These are phyloP conservation scores for Mallotus repandus DNA, from an alignment of 441 rosid genomes.

Conservation along the genomic window DNA sequence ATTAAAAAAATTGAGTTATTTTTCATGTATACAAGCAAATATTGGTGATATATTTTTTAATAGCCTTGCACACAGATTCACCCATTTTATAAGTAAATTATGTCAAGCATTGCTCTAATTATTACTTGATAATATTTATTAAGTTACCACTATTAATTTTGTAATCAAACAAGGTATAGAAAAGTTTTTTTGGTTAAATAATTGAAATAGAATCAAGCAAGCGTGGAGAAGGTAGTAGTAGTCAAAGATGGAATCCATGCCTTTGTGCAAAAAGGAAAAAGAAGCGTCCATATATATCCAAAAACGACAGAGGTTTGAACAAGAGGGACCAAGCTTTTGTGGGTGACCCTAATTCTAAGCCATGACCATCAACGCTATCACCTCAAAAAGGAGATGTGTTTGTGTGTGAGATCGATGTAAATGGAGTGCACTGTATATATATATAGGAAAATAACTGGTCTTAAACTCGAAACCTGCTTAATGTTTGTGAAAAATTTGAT, in stretches of 20 bases:
- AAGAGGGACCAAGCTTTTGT: constrained; percentile 5
- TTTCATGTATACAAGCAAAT: too few species aligned
- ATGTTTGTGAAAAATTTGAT: too few species aligned
- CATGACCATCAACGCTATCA: too few species aligned
- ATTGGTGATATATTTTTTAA: too few species aligned
- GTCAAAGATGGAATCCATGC: constrained; percentile 13
- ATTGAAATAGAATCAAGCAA: not conserved
- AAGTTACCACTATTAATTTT: not conserved
- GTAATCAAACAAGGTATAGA: not conserved
- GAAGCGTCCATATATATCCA: not conserved
- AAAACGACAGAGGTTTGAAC: constrained; percentile 3
- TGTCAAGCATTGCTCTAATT: not conserved
- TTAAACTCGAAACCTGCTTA: too few species aligned
- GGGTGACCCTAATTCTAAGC: not conserved
- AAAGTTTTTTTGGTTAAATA: not conserved
- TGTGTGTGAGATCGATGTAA: too few species aligned
- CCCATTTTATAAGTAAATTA: not conserved
- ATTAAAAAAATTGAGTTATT: too few species aligned
- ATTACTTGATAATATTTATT: not conserved
- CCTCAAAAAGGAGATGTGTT: not conserved
- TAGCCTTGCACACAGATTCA: too few species aligned
- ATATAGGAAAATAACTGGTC: too few species aligned
- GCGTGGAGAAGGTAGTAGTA: not conserved
- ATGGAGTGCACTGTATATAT: too few species aligned
- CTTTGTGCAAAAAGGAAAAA: constrained; percentile 8